Evolutionary conservation across 169 alveolate species (phyloP).

Genomic region (Plasmodium vivax): DNA sequence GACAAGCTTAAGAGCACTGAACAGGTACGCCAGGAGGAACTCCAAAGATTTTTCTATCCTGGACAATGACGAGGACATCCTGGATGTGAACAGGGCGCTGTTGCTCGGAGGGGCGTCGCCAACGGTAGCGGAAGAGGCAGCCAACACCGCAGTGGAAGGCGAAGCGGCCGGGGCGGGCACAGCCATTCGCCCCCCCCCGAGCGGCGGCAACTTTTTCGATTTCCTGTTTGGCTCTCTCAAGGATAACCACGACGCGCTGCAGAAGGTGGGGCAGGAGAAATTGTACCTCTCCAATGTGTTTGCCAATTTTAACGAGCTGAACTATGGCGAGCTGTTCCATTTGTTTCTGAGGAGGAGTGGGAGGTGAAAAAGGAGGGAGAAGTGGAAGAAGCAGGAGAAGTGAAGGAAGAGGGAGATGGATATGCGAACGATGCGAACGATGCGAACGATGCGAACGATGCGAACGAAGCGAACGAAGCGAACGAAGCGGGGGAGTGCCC

Average conservation of each 20-base stretch:
- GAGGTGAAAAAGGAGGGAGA: background rate
- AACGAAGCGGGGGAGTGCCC: background rate
- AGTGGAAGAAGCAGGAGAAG: background rate
- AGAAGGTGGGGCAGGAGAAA: background rate
- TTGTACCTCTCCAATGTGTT: slow-evolving; percentile 32
- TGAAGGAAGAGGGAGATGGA: background rate
- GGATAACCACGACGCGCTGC: slow-evolving; percentile 16
- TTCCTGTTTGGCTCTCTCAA: background rate
- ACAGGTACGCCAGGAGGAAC: slow-evolving; percentile 50
- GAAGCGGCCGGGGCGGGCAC: background rate
- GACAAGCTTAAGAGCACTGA: slow-evolving; percentile 18
- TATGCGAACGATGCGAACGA: background rate
- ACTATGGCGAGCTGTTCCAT: slow-evolving; percentile 21
- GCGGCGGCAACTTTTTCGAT: slow-evolving; percentile 7
- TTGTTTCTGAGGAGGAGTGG: background rate
- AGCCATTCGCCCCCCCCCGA: background rate
- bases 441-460: background rate
- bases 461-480: too few relatives aligned
- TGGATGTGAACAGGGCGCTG: slow-evolving; percentile 21
- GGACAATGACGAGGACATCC: slow-evolving; percentile 24
- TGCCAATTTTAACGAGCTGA: slow-evolving; percentile 40
- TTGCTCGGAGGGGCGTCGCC: background rate
- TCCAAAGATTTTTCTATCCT: slow-evolving; percentile 8
- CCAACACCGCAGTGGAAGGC: too few relatives aligned
- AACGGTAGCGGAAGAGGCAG: too few relatives aligned